These are phyloP conservation scores for Eudorina sp. DNA, from an alignment of 139 green algal genomes.

Conservation along the genomic window DNA sequence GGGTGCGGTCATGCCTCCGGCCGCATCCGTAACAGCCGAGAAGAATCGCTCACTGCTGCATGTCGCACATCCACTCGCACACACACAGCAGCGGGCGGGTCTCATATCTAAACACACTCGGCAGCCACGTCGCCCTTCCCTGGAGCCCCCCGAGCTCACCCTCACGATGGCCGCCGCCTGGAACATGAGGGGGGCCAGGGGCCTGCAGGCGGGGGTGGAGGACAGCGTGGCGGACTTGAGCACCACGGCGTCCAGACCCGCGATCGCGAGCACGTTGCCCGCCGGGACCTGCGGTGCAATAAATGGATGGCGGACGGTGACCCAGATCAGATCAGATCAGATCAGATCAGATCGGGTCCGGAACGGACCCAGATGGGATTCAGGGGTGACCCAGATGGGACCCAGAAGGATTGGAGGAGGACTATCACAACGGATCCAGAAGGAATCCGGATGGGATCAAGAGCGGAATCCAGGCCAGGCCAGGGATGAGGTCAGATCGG, in stretches of 20 bases:
- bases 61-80: not conserved
- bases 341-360: no score
- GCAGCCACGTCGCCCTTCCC: not conserved
- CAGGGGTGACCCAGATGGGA: no score
- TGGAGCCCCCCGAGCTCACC: not conserved
- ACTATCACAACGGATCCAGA: no score
- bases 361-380: no score
- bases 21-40: no score
- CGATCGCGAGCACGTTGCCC: slow-evolving; percentile 92
- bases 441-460: no score
- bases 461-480: no score
- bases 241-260: slow-evolving; percentile 83
- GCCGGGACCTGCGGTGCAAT: slow-evolving; percentile 80
- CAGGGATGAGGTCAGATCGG: no score
- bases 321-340: no score
- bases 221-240: slow-evolving; percentile 95
- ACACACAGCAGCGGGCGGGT: not conserved
- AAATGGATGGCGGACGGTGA: no score
- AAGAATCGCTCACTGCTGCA: not conserved
- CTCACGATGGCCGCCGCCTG: slow-evolving; percentile 69
- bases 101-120: not conserved
- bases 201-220: slow-evolving; percentile 73
- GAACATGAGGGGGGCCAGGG: slow-evolving; percentile 94
- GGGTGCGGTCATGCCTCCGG: no score
- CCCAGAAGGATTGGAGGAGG: no score